Evolutionary conservation across 2,329 filamentous ascomycete genomes (phyloP), one percentile per base, ranked within the genome.

Genomic region (Diaporthe destruens): DNA sequence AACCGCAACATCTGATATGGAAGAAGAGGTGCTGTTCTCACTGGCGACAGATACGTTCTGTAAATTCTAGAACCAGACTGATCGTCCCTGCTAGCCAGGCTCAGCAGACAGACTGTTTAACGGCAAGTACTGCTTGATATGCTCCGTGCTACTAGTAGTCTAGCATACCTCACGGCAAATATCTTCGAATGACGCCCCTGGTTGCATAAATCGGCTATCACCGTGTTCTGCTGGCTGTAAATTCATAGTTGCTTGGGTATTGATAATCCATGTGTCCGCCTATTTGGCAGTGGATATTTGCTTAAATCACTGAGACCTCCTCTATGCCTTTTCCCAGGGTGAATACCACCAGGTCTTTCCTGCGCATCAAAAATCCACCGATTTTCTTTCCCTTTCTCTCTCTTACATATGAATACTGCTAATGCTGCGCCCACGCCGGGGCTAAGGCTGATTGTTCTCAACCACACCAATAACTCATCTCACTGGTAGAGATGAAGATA

Each of bases 371-470:
- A 44, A 51, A 34, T 12, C 47, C 20, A 7, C 47, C 11, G 14
- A 23, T 34, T 34, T 23, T 3, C 47, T 36, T 42, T 53, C 14
- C 23, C 39, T 65, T 51, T 20, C 29, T 20, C n/a, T 66, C 47
- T 66, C n/a, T 39, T 29, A 66, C 61, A 66, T 53, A 53, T 14
- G 61, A 49, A 65, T 51, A 25, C 20, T 23, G 11, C 18, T 12
- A 7, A 49, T 51, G 61, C 32, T 34, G 23, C 9, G 25, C 32
- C n/a, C 61, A 53, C 32, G 61, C 61, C 61, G 44, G 23, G 36
- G 47, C 61, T 16, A 18, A 65, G 16, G 44, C 34, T 20, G 47
- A 53, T 29, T 20, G 18, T 39, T 29, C 29, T 14, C 61, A 14
- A 12, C 18, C 18, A 2, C 29, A 36, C 44, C 44, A 6, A 1